A percentile compares a stretch with the other conserved stretches of the same genome.
Evolutionary conservation across 352 stramenopile species (phyloP).

Genomic region (Phytophthora melonis): DNA sequence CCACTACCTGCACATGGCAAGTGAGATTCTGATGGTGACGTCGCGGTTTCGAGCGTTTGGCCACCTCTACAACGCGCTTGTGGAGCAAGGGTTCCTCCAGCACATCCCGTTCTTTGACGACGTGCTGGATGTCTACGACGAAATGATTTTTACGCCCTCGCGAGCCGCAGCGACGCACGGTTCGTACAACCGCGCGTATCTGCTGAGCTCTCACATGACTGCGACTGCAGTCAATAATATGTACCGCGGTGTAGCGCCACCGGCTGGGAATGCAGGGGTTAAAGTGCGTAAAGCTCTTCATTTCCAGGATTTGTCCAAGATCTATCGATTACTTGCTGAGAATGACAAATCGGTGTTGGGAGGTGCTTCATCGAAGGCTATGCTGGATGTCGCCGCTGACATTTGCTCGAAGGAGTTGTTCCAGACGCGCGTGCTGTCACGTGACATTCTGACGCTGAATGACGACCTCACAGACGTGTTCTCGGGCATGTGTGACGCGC

Average conservation of each 20-base stretch:
- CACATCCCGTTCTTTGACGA: slow-evolving; percentile 43
- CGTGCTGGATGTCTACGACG: slow-evolving; percentile 34
- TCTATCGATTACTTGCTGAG: slow-evolving; percentile 28
- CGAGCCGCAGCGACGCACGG: slow-evolving; percentile 30
- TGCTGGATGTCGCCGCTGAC: slow-evolving; percentile 21
- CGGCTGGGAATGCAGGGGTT: slow-evolving; percentile 5
- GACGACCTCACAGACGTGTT: slow-evolving; percentile 44
- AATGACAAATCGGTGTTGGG: slow-evolving; percentile 29
- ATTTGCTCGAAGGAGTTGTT: slow-evolving; percentile 30
- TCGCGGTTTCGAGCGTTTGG: slow-evolving; percentile 41
- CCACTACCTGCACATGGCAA: slow-evolving; percentile 30
- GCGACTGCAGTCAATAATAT: slow-evolving; percentile 31
- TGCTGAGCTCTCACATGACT: slow-evolving; percentile 38
- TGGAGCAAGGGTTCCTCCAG: slow-evolving; percentile 24
- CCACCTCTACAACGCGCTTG: slow-evolving; percentile 42
- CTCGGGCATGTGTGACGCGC: slow-evolving; percentile 26
- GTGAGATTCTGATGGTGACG: slow-evolving; percentile 36
- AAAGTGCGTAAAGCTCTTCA: slow-evolving; percentile 38
- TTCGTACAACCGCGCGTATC: slow-evolving; percentile 34
- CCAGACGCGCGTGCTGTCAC: slow-evolving; percentile 38
- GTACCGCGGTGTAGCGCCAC: slow-evolving; percentile 18
- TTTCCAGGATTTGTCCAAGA: slow-evolving; percentile 32
- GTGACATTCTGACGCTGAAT: slow-evolving; percentile 38
- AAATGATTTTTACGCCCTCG: slow-evolving; percentile 44
- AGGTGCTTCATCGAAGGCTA: slow-evolving; percentile 7